Evolutionary conservation across 2,329 filamentous ascomycete genomes (phyloP).

Genomic region (Colletotrichum lupini): DNA sequence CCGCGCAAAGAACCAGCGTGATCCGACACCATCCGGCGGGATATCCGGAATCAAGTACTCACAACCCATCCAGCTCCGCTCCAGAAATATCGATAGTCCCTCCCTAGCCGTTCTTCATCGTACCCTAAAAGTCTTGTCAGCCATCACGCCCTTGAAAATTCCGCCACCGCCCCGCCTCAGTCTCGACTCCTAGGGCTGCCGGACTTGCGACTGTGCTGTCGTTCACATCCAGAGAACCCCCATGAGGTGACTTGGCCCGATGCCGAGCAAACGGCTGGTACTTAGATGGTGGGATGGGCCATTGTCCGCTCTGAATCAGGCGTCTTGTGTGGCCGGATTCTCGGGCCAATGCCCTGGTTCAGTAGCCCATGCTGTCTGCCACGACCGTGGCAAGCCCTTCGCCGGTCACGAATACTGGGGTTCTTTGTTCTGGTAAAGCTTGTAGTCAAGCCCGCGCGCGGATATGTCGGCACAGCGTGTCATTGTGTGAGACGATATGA

Average conservation of each 20-base stretch:
- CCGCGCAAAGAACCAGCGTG: background rate
- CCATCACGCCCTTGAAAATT: background rate
- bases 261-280: background rate
- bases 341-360: background rate
- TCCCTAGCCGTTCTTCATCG: background rate
- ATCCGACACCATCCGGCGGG: background rate
- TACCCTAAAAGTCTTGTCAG: background rate
- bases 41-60: background rate
- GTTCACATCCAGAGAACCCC: background rate
- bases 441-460: background rate
- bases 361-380: background rate
- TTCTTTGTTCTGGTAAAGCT: background rate
- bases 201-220: background rate
- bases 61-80: background rate
- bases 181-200: no score
- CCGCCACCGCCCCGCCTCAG: background rate
- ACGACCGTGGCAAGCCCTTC: conserved; percentile 40
- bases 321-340: background rate
- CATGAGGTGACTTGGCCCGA: background rate
- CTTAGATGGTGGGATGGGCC: background rate
- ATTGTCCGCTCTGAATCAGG: background rate
- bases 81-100: background rate
- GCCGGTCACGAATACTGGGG: background rate
- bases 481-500: background rate
- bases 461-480: background rate